Evolutionary conservation across 2,329 filamentous ascomycete genomes (phyloP).

Genomic region (Raffaelea ambrosiae): DNA sequence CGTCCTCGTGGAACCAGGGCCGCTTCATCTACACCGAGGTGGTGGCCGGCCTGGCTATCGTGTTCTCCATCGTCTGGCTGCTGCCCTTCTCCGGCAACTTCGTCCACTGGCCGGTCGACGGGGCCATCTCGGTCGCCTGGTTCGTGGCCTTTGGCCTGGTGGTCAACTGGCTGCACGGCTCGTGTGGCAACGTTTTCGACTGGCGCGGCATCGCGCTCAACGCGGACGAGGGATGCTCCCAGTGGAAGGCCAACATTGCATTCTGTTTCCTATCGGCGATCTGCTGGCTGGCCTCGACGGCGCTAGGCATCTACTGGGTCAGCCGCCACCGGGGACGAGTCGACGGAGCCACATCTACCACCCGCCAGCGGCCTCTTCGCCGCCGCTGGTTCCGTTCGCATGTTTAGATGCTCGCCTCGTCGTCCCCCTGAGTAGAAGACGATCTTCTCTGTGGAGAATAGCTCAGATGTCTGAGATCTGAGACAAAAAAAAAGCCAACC

Average conservation of each 20-base stretch:
- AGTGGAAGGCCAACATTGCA: conserved; percentile 63
- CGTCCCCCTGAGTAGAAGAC: no score
- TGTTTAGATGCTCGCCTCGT: no score
- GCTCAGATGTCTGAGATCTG: no score
- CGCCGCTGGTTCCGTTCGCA: conserved; percentile 31
- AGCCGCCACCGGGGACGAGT: conserved; percentile 26
- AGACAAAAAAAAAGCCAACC: no score
- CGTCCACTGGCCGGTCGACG: conserved; percentile 61
- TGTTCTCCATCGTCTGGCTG: conserved; percentile 64
- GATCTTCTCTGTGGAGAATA: no score
- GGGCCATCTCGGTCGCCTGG: conserved; percentile 62
- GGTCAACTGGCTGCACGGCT: conserved; percentile 41
- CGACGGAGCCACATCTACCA: neutral
- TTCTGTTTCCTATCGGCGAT: conserved; percentile 65
- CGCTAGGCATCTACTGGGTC: conserved; percentile 49
- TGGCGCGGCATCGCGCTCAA: conserved; percentile 47
- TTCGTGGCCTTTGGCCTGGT: conserved; percentile 61
- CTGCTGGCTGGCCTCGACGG: conserved; percentile 58
- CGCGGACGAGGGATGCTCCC: conserved; percentile 47
- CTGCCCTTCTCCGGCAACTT: conserved; percentile 62
- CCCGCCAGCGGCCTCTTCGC: conserved; percentile 14
- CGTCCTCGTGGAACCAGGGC: conserved; percentile 45
- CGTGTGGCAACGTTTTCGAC: conserved; percentile 49
- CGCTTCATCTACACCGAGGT: conserved; percentile 71
- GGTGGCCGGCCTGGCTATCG: conserved; percentile 58